Evolutionary conservation across 2,329 filamentous ascomycete genomes (phyloP), one percentile per base, ranked within the genome.

Genomic region (Aureobasidium leucospermi): DNA sequence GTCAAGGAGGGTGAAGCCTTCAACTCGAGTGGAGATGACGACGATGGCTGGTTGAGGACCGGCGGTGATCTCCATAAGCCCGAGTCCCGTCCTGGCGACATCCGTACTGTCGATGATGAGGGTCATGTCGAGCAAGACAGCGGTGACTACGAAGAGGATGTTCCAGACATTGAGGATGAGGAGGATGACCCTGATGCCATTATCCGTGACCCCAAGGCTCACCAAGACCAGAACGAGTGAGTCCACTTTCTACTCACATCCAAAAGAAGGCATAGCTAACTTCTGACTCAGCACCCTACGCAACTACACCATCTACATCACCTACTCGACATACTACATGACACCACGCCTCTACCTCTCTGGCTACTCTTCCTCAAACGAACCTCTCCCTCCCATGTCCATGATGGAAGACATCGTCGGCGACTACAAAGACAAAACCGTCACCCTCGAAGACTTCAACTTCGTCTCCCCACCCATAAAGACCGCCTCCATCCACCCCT

Each of bases 401-500:
- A 96, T 96, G 91, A 95, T 96, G 89, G 90, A 96, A 74, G 91
- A 96, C 72, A 96, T 96, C 60, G 89, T 96, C 38, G 91, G 92
- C 63, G 91, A 96, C 78, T 96, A 96, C 79, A 95, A 95, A 72
- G 91, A 96, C 78, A 99, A 99, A 80, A 99, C 94, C 0, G 94
- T 99, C 62, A 99, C 94, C 1, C 85, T 97, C 61, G 94, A 99
- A 72, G 91, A 96, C 74, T 99, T 99, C 71, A 91, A 90, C 48
- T 96, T 96, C 78, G 94, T 95, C 72, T 88, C 90, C 65, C 87
- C 89, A 69, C 87, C 86, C 67, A 85, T 96, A 71, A 96, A 96
- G 79, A 99, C 96, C 84, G 94, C 93, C 36, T 94, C 88, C 34
- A 89, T 99, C 13, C 94, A 99, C 70, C 94, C 94, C 3, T 99